Base-by-base conservation (phyloP, 345 rosid species). In the Citrus maxima region DNA sequence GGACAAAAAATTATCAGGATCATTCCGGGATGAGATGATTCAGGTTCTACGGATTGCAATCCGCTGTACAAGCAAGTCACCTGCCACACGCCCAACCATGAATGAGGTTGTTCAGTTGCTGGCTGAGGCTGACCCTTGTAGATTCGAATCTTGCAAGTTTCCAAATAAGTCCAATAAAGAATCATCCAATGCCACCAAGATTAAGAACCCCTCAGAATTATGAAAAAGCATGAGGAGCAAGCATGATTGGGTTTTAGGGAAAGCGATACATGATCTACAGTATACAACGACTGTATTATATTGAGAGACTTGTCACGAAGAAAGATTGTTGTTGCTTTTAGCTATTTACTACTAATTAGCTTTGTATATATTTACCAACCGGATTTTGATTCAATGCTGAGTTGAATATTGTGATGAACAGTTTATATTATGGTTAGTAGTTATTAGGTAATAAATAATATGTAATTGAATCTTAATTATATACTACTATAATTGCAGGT, bases 81-180 rank as follows among this genome's bases (percentile, higher is more conserved):
- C 99, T 54, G 79, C 88, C 83, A 87, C 64, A 4, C 92, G 98
- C 24, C 98, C 98, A 34, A 88, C 93, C 59, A 95, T 95, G 98
- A 88, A 80, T 34, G 98, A 93, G 86, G 99, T 95, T 10, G 97
- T 93, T 79, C 96, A 83, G 86, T 60, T 90, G 86, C 89, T 95
- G 71, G 82, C 82, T 1, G 90, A 90, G 64, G 96, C 93, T 61
- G 87, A 89, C 71, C 95, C 98, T 6, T 86, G 89, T 84, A 85
- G 73, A 77, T 74, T 81, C 60, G 86, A 82, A 62, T 83, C 85
- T 49, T 68, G 80, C 88, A 90, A 86, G 84, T 75, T 87, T 60
- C 79, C 87, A 21, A 84, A 75, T 35, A 92, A 86, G 82, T 72
- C 85, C 86, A 91, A 46, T 46, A 46, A 87, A 84, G 94, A 92